phyloP scores from a whole-genome alignment of 345 rosid genomes.

The Citrus australasica region DNA sequence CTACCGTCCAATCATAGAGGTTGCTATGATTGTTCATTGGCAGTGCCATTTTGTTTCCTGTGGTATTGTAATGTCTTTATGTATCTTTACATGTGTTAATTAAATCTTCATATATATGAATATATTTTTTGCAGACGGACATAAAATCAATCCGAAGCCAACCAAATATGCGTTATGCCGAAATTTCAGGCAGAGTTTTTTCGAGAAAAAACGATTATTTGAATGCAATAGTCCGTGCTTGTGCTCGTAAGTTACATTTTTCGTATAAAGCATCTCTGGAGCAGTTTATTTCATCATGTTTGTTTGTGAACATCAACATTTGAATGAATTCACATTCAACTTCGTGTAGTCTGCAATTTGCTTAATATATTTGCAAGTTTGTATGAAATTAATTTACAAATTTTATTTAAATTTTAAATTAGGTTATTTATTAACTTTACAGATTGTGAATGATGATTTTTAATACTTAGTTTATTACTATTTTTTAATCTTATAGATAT shows the following conservation, averaged over 20 bases:
- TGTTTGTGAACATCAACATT: not conserved
- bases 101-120: slow-evolving; percentile 12
- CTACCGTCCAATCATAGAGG: slow-evolving; percentile 68
- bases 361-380: not conserved
- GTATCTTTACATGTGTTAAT: slow-evolving; percentile 5
- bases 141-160: slow-evolving; percentile 70
- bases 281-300: not conserved
- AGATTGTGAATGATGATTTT: not conserved
- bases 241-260: slow-evolving; percentile 69
- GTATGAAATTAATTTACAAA: not conserved
- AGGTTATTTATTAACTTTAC: not conserved
- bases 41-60: slow-evolving; percentile 12
- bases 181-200: slow-evolving; percentile 62
- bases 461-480: not conserved
- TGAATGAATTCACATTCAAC: not conserved
- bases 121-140: slow-evolving; percentile 59
- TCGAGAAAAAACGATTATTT: slow-evolving; percentile 74
- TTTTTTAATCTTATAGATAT: not conserved
- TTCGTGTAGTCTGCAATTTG: not conserved
- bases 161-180: slow-evolving; percentile 72
- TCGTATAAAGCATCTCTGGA: not conserved
- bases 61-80: not conserved
- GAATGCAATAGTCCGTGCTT: slow-evolving; percentile 73
- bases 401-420: too few species aligned
- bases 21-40: slow-evolving; percentile 13